phyloP scores from a whole-genome alignment of 2,329 filamentous ascomycete genomes.

The Cladophialophora exuberans region DNA sequence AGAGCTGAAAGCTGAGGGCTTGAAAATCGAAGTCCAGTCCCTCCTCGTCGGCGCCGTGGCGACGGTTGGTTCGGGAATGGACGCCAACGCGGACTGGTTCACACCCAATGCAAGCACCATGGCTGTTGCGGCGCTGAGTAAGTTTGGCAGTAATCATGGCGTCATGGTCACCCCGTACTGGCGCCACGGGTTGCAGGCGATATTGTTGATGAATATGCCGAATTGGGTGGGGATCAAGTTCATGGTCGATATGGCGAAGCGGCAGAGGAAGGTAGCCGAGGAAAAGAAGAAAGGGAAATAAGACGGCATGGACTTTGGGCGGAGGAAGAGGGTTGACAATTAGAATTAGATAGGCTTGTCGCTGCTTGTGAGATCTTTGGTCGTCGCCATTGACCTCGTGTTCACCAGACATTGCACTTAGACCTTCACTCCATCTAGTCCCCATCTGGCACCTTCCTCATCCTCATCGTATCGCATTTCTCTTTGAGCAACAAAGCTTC shows the following conservation, averaged over 20 bases:
- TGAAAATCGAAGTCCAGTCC: neutral
- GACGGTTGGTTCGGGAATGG: neutral
- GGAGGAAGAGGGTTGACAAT: neutral
- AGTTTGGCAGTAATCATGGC: neutral
- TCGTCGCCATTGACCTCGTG: too few species aligned
- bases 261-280: neutral
- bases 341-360: neutral
- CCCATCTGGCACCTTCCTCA: too few species aligned
- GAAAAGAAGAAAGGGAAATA: neutral
- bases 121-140: neutral
- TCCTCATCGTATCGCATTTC: too few species aligned
- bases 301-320: neutral
- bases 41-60: neutral
- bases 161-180: conserved; percentile 1
- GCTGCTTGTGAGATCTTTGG: too few species aligned
- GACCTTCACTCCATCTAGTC: too few species aligned
- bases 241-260: neutral
- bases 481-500: too few species aligned
- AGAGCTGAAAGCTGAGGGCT: neutral
- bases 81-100: neutral
- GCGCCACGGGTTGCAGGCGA: neutral
- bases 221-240: neutral
- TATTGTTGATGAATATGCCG: neutral
- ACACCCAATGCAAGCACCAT: neutral
- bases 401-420: too few species aligned